phyloP scores from a whole-genome alignment of 306 rosid species.

The Lotus japonicus region DNA sequence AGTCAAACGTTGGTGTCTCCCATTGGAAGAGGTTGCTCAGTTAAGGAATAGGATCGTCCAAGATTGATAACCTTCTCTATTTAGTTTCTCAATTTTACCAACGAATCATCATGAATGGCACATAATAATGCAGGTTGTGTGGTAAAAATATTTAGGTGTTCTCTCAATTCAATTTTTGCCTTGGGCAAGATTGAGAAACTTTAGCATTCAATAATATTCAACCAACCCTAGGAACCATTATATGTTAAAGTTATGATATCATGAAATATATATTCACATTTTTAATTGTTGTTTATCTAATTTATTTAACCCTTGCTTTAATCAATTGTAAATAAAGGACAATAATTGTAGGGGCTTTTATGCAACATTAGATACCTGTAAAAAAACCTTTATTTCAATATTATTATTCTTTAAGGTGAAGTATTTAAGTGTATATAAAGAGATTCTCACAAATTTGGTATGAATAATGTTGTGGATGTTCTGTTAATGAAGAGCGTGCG shows the following conservation, averaged over 20 bases:
- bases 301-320: neutral
- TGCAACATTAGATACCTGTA: too few relatives aligned
- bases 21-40: neutral
- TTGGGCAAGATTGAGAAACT: neutral
- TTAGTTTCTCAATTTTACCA: neutral
- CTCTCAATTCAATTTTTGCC: neutral
- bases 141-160: neutral
- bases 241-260: too few relatives aligned
- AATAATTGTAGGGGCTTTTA: too few relatives aligned
- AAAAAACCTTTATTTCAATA: too few relatives aligned
- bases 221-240: too few relatives aligned
- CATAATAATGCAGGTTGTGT: neutral
- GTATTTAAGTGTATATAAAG: too few relatives aligned
- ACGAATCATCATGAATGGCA: neutral
- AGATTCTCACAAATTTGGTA: too few relatives aligned
- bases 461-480: too few relatives aligned
- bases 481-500: too few relatives aligned
- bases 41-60: slow-evolving; percentile 16
- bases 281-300: neutral
- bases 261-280: too few relatives aligned
- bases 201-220: too few relatives aligned
- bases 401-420: too few relatives aligned
- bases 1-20: slow-evolving; percentile 42
- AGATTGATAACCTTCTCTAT: neutral
- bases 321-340: neutral